phyloP scores from a whole-genome alignment of 108 stramenopile species.

The Skeletonema menzelii region DNA sequence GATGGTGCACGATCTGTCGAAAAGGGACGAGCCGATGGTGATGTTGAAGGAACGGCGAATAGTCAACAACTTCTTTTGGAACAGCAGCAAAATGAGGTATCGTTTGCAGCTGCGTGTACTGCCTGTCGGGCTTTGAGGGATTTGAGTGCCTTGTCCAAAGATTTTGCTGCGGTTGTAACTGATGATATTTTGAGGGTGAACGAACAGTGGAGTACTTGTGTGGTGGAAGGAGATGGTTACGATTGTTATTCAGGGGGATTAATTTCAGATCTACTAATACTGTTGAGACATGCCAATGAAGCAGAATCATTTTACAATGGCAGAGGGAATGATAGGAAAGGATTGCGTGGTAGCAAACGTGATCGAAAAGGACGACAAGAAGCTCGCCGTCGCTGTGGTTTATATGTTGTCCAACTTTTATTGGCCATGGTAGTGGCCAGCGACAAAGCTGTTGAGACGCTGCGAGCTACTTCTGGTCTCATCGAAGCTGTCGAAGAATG shows the following conservation, averaged over 20 bases:
- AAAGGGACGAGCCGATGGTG: slow-evolving; percentile 29
- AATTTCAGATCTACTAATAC: slow-evolving; percentile 54
- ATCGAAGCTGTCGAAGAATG: slow-evolving; percentile 63
- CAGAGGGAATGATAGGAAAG: slow-evolving; percentile 8
- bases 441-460: slow-evolving; percentile 67
- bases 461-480: slow-evolving; percentile 69
- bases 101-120: slow-evolving; percentile 69
- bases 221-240: slow-evolving; percentile 28
- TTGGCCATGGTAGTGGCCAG: slow-evolving; percentile 77
- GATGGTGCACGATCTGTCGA: slow-evolving; percentile 55
- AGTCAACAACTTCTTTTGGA: slow-evolving; percentile 17
- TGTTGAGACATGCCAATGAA: slow-evolving; percentile 68
- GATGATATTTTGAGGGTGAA: slow-evolving; percentile 77
- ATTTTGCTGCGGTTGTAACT: slow-evolving; percentile 73
- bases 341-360: not conserved
- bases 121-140: slow-evolving; percentile 77
- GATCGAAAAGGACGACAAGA: slow-evolving; percentile 44
- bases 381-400: slow-evolving; percentile 60
- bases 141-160: slow-evolving; percentile 69
- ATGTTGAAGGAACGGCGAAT: slow-evolving; percentile 31
- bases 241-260: slow-evolving; percentile 38
- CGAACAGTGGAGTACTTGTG: slow-evolving; percentile 44
- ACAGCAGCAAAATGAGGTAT: slow-evolving; percentile 45
- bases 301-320: slow-evolving; percentile 29
- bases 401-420: slow-evolving; percentile 77